Evolutionary conservation across 192 early-diverging fungal species (phyloP), one percentile per base, ranked within the genome.

Genomic region (Radiomyces spectabilis): DNA sequence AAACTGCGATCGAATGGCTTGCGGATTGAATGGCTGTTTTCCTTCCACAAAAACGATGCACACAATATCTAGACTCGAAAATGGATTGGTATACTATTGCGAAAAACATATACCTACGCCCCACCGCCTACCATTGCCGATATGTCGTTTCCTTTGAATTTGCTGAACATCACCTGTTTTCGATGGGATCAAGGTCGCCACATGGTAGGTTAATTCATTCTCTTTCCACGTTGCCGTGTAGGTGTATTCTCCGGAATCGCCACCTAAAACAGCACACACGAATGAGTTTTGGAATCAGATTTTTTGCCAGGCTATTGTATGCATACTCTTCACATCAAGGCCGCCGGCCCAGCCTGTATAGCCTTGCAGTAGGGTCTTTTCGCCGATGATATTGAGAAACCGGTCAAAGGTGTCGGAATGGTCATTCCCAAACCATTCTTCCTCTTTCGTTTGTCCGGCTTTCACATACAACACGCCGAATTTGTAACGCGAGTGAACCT

Each of bases 261-360:
- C 85, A 50, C 61, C 73, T 85, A 56, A 25, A 26, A n/a, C n/a
- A n/a, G n/a, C n/a, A n/a, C n/a, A n/a, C n/a, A n/a, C n/a, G n/a
- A n/a, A n/a, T n/a, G n/a, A n/a, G n/a, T n/a, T n/a, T n/a, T n/a
- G n/a, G n/a, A n/a, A n/a, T n/a, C n/a, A n/a, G n/a, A n/a, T n/a
- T n/a, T n/a, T n/a, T n/a, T n/a, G n/a, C n/a, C n/a, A n/a, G n/a
- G n/a, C n/a, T n/a, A n/a, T n/a, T n/a, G n/a, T 55, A 34, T 54
- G 68, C 73, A 79, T 72, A 82, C 75, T 62, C 37, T 76, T 53
- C 54, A 74, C 79, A 63, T 91, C 89, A 25, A 91, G 55, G 18
- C 89, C 89, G 12, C 81, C 89, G 10, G 85, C 61, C 64, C 85
- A 91, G 7, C 87, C 82, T 49, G 78, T 75, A 71, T 86, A 91